Evolutionary conservation across 148 eudicot species (phyloP), one percentile per base, ranked within the genome.

Genomic region (Euryodendron excelsum): DNA sequence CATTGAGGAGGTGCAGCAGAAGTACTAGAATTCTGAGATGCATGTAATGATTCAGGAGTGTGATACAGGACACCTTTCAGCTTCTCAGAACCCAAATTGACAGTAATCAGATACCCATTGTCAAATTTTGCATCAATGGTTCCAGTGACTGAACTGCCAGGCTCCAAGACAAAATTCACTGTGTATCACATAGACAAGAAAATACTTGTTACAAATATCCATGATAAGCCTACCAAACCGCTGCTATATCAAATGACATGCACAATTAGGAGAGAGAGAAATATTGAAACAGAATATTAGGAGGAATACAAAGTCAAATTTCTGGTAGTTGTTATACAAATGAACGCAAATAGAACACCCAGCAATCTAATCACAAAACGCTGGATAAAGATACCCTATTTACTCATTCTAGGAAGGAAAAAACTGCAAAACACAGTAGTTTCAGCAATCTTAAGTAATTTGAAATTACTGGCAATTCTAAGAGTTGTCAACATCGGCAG

Each of bases 21-120:
- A 79, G 76, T 65, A 79, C 82, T 77, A 53, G 78, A 75, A 80
- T 31, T 80, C 80, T 85, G 87, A 72, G 80, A 50, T 31, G 72
- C 39, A 39, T 80, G 79, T 58, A 84, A 65, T 4, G 36, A 79
- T 37, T 70, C 66, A 60, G 92, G 88, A 56, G 74, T 73, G 73
- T 94, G 97, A 89, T 94, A 94, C 8, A 94, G 88, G 68, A 94
- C 84, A 41, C 98, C 98, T 75, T 85, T 89, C 72, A 92, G 83
- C 77, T 81, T 78, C 85, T 89, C 94, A 65, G 89, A 83, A 63
- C 97, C 98, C 81, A 86, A 0, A 27, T 86, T 85, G 47, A 94
- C 93, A 21, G 93, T 78, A 69, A 94, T 82, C 23, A 92, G 25
- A 86, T 92, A 92, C 6, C 97, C 98, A 75, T 52, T 71, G 60